Conservation (phyloP, 768 basidiomycete species). For the Tylopilus felleus region DNA sequence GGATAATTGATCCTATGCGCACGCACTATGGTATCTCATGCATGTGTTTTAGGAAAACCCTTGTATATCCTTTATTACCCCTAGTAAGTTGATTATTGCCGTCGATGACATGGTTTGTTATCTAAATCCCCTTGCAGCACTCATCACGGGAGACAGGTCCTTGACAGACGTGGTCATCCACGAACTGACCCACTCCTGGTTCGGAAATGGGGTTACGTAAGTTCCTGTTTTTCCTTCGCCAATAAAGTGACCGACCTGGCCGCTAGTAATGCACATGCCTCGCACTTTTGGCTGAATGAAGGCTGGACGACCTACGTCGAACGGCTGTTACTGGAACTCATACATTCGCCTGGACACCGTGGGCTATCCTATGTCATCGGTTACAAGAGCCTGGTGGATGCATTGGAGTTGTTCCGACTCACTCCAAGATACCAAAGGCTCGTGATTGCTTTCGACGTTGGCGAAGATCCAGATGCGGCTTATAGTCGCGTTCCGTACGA, state of each 20-base stretch:
- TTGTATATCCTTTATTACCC: constrained; percentile 84
- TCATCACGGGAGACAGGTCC: constrained; percentile 83
- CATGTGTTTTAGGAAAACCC: constrained; percentile 68
- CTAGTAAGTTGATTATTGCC: constrained; percentile 47
- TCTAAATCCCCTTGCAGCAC: constrained; percentile 39
- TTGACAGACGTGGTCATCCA: constrained; percentile 89
- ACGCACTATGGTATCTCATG: not conserved
- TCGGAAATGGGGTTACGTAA: constrained; percentile 86
- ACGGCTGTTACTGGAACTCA: constrained; percentile 64
- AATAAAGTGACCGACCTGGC: not conserved
- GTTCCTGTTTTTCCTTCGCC: constrained; percentile 19
- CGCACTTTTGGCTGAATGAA: constrained; percentile 89
- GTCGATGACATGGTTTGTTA: not conserved
- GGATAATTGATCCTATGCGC: not conserved
- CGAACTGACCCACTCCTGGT: constrained; percentile 86
- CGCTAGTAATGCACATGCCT: constrained; percentile 60
- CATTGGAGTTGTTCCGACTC: constrained; percentile 56
- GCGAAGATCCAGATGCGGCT: constrained; percentile 77
- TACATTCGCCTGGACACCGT: constrained; percentile 72
- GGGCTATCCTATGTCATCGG: constrained; percentile 82
- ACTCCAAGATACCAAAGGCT: constrained; percentile 74
- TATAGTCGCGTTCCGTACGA: constrained; percentile 79
- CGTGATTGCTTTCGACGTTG: constrained; percentile 67
- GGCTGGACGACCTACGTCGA: constrained; percentile 96
- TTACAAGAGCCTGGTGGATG: constrained; percentile 64